Evolutionary conservation across 73 alveolate species (phyloP), one percentile per base, ranked within the genome.

Genomic region (Paraurostyla sp.): DNA sequence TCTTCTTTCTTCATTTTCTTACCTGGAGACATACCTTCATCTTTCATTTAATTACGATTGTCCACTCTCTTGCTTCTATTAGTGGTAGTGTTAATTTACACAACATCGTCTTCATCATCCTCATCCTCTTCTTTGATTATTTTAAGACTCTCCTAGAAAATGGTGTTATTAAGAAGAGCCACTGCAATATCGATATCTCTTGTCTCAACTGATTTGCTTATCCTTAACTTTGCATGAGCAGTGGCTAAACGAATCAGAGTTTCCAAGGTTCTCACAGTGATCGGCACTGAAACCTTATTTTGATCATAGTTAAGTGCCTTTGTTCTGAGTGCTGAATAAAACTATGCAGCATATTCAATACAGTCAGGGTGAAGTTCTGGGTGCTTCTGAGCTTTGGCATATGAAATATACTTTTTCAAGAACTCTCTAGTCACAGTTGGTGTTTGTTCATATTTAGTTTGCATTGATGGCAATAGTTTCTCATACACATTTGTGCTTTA

Each of bases 261-360:
- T 92, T 98, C 99, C 25, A 97, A 92, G 0, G 99, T 96, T 96
- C 99, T 97, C 38, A 94, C 98, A 35, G 99, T 98, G 48, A 98
- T 91, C 3, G 99, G 99, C 45, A 94, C 85, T 50, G 92, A 87
- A 76, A 87, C 95, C 69, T 56, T 83, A 54, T 89, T 90, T 50
- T 92, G 89, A 32, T 82, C 93, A 18, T 91, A 96, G 48, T 90
- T 96, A 0, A 91, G 83, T 16, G 95, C 96, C 78, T 96, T 95
- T 51, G 85, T 83, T 83, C 99, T 94, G 78, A 98, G 80, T 60
- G 82, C 76, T 16, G 97, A 86, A 95, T 98, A 98, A 46, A 96
- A 71, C 60, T 87, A 75, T 43, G 99, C 80, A n/a, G 97, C 92
- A 73, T 87, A 95, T 20, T 98, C 99, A n/a, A 92, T 80, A 7